Base-by-base conservation (phyloP, 495 filamentous ascomycete genomes). In the Articulospora tetracladia region DNA sequence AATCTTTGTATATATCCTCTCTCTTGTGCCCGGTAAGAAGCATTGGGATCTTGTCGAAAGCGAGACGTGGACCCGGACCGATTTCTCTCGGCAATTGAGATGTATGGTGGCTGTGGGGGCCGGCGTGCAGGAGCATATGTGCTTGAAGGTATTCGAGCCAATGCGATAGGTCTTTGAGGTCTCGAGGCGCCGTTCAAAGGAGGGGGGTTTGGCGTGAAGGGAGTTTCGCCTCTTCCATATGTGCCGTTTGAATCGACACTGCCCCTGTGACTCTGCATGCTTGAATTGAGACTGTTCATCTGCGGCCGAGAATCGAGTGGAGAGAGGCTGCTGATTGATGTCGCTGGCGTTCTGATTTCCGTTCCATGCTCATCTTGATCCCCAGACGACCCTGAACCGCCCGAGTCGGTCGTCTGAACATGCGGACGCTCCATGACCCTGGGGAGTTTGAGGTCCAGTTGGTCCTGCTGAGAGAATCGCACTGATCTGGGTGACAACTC, bases 11-110 rank as follows among this genome's bases (percentile, higher is more conserved):
- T 92, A 74, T 90, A 96, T 60, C 83, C 90, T 73, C 86, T 91
- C 75, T 88, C 86, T 73, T 89, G 93, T 60, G 84, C 92, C 68
- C 82, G 82, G 66, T 92, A 93, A 63, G 90, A 86, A n/a, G 88
- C 86, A 74, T 84, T 90, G 55, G 81, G 92, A 74, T 86, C 91
- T 63, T 80, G 78, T 74, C 75, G 55, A 50, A 59, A 71, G 60
- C 83, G 72, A 50, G 80, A 80, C 0, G 75, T 66, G 0, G 83
- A 62, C 8, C 77, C 79, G 1, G 82, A 83, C 53, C 81, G 77
- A 59, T 79, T 77, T 39, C 77, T 75, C 63, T 76, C 76, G 17
- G 56, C 10, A 22, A 63, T 57, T 24, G 68, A 63, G 19, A 68
- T 66, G 63, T 68, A 58, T 47, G 61, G 60, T 67, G 62, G 59